phyloP scores from a whole-genome alignment of 768 basidiomycete genomes.

The Serpula lacrymans region DNA sequence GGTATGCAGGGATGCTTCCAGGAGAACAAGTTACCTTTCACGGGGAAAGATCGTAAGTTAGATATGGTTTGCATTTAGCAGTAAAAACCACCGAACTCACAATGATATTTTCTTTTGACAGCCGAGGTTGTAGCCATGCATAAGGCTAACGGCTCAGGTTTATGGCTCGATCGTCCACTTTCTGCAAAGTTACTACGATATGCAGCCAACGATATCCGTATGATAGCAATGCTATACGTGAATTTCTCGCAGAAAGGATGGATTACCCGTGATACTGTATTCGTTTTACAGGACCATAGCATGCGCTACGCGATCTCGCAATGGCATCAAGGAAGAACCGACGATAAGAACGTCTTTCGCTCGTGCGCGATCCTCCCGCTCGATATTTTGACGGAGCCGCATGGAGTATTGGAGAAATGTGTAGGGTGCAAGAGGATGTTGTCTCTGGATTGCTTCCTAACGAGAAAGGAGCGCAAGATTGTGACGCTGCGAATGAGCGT shows the following conservation, averaged over 20 bases:
- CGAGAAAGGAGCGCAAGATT: slow-evolving; percentile 9
- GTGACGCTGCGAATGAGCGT: slow-evolving; percentile 21
- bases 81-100: too few species aligned
- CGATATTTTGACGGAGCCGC: slow-evolving; percentile 23
- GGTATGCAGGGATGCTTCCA: slow-evolving; percentile 35
- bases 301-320: slow-evolving; percentile 26
- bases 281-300: slow-evolving; percentile 17
- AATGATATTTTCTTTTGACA: slow-evolving; percentile 8
- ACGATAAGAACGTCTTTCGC: slow-evolving; percentile 20
- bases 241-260: slow-evolving; percentile 26
- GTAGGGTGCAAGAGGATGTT: slow-evolving; percentile 23
- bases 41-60: slow-evolving; percentile 32
- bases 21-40: slow-evolving; percentile 17
- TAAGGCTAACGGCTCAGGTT: slow-evolving; percentile 19
- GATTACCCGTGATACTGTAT: slow-evolving; percentile 17
- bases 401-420: slow-evolving; percentile 19
- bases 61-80: not conserved
- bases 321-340: slow-evolving; percentile 24
- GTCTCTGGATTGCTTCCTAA: slow-evolving; percentile 26
- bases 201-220: slow-evolving; percentile 40
- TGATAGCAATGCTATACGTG: slow-evolving; percentile 34
- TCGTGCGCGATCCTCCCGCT: slow-evolving; percentile 20
- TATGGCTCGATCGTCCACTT: slow-evolving; percentile 38
- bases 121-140: slow-evolving; percentile 37
- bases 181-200: slow-evolving; percentile 33